Conservation (phyloP, 148 eudicot genomes). For the Amaranthus cruentus region DNA sequence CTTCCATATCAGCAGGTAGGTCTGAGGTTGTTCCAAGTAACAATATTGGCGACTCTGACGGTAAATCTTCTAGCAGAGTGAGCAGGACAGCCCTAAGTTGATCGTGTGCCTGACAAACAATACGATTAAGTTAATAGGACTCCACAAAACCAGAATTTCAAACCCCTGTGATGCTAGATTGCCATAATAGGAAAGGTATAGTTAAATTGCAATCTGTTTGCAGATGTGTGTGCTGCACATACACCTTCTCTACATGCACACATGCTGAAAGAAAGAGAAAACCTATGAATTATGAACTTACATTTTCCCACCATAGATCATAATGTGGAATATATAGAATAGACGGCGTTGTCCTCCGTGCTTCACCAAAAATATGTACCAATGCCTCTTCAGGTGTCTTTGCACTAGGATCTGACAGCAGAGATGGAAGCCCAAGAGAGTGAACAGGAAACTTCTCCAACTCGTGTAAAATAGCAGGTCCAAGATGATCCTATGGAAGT, state of each 20-base stretch:
- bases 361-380: slow-evolving; percentile 95
- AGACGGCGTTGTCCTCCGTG: slow-evolving; percentile 93
- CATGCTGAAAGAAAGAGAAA: background rate
- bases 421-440: slow-evolving; percentile 91
- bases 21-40: slow-evolving; percentile 68
- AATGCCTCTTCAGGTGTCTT: slow-evolving; percentile 98
- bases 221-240: background rate
- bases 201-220: background rate
- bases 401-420: slow-evolving; percentile 98
- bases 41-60: slow-evolving; percentile 87
- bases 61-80: slow-evolving; percentile 83
- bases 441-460: slow-evolving; percentile 99
- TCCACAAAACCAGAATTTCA: background rate
- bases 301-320: slow-evolving; percentile 96
- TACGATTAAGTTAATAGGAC: slow-evolving; percentile 15
- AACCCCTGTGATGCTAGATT: background rate
- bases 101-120: slow-evolving; percentile 76
- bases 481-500: slow-evolving; percentile 87
- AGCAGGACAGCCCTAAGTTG: slow-evolving; percentile 86
- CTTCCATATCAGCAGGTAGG: slow-evolving; percentile 45
- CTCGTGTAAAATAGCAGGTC: slow-evolving; percentile 95
- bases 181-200: background rate
- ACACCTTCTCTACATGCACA: background rate
- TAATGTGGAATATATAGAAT: slow-evolving; percentile 86
- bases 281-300: slow-evolving; percentile 33